Evolutionary conservation across 441 rosid species (phyloP).

Genomic region (Sinapis alba): DNA sequence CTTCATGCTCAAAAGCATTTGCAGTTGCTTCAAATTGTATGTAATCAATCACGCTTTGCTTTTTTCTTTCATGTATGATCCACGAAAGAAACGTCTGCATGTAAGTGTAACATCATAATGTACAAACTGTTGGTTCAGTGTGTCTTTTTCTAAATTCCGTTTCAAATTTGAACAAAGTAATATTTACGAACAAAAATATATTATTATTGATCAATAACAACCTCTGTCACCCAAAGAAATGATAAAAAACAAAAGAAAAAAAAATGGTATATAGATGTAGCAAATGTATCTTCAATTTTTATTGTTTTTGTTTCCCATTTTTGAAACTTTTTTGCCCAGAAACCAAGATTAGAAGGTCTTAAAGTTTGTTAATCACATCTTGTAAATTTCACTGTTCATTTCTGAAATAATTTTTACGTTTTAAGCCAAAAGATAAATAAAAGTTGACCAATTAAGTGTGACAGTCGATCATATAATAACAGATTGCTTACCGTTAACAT

Average conservation of each 20-base stretch:
- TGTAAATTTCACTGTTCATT: too few species aligned
- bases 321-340: too few species aligned
- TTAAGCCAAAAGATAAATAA: too few species aligned
- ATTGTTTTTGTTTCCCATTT: too few species aligned
- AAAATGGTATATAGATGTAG: too few species aligned
- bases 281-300: too few species aligned
- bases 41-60: slow-evolving; percentile 29
- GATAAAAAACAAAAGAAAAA: not conserved
- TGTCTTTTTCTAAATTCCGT: not conserved
- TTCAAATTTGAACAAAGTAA: not conserved
- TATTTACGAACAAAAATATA: not conserved
- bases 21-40: slow-evolving; percentile 5
- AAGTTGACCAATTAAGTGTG: not conserved
- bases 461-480: not conserved
- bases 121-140: not conserved
- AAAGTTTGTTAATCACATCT: too few species aligned
- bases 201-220: not conserved
- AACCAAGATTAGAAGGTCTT: too few species aligned
- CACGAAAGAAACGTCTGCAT: slow-evolving; percentile 10
- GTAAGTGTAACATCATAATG: slow-evolving; percentile 30
- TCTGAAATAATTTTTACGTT: too few species aligned
- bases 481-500: slow-evolving; percentile 18
- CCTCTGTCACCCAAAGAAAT: not conserved
- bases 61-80: not conserved
- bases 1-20: slow-evolving; percentile 23